Evolutionary conservation across 1,139 yeast genomes (phyloP).

Genomic region (Tardiomyces depauwii): DNA sequence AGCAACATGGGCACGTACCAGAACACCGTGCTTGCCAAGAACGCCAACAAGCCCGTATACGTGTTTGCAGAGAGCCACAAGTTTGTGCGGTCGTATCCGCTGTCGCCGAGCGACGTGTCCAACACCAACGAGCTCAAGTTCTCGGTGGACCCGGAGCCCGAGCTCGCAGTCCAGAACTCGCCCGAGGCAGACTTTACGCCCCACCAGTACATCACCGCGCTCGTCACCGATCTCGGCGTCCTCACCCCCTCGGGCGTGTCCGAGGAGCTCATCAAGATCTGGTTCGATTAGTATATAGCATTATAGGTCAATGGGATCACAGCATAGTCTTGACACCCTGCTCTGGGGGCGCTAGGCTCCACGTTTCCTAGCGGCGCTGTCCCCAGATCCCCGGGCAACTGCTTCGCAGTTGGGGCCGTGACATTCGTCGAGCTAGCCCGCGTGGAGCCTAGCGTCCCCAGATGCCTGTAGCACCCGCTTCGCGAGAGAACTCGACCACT

Average conservation of each 20-base stretch:
- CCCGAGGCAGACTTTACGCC: conserved; percentile 86
- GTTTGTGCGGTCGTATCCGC: conserved; percentile 90
- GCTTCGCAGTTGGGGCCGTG: too few species aligned
- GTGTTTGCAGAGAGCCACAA: conserved; percentile 93
- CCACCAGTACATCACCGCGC: conserved; percentile 88
- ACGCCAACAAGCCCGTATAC: conserved; percentile 85
- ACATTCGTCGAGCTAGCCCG: too few species aligned
- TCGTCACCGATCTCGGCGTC: conserved; percentile 93
- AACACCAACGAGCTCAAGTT: conserved; percentile 18
- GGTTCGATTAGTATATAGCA: conserved; percentile 58
- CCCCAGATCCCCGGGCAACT: too few species aligned
- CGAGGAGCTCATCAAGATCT: conserved; percentile 93
- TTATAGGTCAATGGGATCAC: too few species aligned
- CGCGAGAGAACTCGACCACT: too few species aligned
- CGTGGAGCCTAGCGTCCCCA: too few species aligned
- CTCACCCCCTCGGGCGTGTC: conserved; percentile 96
- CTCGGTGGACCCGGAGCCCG: conserved; percentile 10
- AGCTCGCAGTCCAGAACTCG: conserved; percentile 18
- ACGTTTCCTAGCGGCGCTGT: too few species aligned
- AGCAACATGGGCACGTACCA: conserved; percentile 95
- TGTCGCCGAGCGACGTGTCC: conserved; percentile 76
- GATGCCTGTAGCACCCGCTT: too few species aligned
- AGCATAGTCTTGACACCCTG: too few species aligned
- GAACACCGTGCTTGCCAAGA: conserved; percentile 84
- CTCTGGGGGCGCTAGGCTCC: too few species aligned